A percentile compares a stretch with the other conserved stretches of the same genome.
Evolutionary conservation across 106 monocot genomes (phyloP).

Genomic region (Amphibolis antarctica): DNA sequence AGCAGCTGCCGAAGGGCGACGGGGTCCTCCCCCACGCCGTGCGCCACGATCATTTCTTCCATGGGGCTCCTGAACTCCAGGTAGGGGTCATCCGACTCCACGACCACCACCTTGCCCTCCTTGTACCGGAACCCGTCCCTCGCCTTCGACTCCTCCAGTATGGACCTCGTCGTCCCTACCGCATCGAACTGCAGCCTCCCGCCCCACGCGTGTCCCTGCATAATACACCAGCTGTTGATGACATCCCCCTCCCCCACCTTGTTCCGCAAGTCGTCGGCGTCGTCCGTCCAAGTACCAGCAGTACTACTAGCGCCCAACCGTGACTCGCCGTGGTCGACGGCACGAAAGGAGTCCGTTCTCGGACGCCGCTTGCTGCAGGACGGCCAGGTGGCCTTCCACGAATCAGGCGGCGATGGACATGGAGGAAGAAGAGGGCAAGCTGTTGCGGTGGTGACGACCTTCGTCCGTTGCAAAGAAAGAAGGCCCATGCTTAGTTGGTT

Average conservation of each 20-base stretch:
- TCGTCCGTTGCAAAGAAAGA: too few species aligned
- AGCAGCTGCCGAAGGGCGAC: slow-evolving; percentile 3
- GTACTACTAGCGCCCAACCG: slow-evolving; percentile 27
- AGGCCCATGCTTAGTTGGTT: too few species aligned
- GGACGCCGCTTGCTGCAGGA: slow-evolving; percentile 44
- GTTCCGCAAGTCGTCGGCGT: slow-evolving; percentile 23
- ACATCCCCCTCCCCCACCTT: slow-evolving; percentile 9
- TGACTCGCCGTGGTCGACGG: slow-evolving; percentile 6
- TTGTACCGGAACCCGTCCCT: slow-evolving; percentile 7
- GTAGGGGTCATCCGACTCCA: slow-evolving; percentile 16
- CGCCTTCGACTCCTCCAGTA: slow-evolving; percentile 19
- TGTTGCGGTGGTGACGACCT: too few species aligned
- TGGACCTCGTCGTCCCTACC: slow-evolving; percentile 33
- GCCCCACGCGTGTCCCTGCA: slow-evolving; percentile 1
- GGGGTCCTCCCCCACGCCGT: slow-evolving; percentile 7
- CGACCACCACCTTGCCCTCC: slow-evolving; percentile 7
- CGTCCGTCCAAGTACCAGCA: slow-evolving; percentile 32
- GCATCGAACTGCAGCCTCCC: slow-evolving; percentile 55
- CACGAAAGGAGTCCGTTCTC: slow-evolving; percentile 33
- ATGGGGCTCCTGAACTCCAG: slow-evolving; percentile 10
- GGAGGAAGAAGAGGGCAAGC: too few species aligned
- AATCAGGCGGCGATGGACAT: too few species aligned
- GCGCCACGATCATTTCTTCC: slow-evolving; percentile 16
- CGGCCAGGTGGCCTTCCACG: too few species aligned
- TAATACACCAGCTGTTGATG: slow-evolving; percentile 1